Conservation (phyloP, 345 rosid species). For the Brassica carinata region DNA sequence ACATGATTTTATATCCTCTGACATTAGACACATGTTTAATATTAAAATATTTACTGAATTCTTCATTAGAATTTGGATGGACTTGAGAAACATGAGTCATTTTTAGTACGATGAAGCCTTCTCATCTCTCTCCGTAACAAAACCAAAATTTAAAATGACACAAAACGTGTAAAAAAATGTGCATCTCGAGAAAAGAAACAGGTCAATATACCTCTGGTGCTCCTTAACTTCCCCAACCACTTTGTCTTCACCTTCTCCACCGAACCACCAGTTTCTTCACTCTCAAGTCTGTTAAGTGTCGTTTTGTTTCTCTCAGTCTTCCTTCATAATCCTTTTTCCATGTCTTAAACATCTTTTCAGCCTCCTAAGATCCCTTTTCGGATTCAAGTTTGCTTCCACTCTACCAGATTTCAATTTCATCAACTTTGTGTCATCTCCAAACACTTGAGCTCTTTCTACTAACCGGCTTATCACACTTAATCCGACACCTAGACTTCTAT, state of each 20-base stretch:
- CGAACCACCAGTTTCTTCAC: slow-evolving; percentile 33
- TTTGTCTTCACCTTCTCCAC: slow-evolving; percentile 24
- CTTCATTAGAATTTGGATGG: no score
- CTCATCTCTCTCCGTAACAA: background rate
- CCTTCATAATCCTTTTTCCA: slow-evolving; percentile 80
- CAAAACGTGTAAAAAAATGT: slow-evolving; percentile 18
- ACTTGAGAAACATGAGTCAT: no score
- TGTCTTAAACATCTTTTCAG: slow-evolving; percentile 63
- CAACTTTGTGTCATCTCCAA: slow-evolving; percentile 30
- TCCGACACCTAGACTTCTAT: slow-evolving; percentile 56
- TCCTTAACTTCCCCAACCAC: slow-evolving; percentile 36
- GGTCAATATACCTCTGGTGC: slow-evolving; percentile 10
- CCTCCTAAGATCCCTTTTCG: slow-evolving; percentile 62
- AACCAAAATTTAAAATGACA: slow-evolving; percentile 4
- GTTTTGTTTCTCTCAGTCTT: slow-evolving; percentile 61
- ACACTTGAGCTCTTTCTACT: slow-evolving; percentile 52
- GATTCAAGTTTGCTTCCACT: slow-evolving; percentile 45
- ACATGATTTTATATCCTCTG: no score
- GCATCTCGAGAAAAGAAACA: slow-evolving; percentile 11
- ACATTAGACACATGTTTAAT: no score
- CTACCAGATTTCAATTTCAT: slow-evolving; percentile 51
- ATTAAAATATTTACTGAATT: no score
- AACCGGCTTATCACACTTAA: slow-evolving; percentile 53
- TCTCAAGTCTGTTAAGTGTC: slow-evolving; percentile 27
- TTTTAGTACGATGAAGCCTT: no score